Conservation (phyloP, 805 yeast genomes). For the Starmerella lactis-condensi region DNA sequence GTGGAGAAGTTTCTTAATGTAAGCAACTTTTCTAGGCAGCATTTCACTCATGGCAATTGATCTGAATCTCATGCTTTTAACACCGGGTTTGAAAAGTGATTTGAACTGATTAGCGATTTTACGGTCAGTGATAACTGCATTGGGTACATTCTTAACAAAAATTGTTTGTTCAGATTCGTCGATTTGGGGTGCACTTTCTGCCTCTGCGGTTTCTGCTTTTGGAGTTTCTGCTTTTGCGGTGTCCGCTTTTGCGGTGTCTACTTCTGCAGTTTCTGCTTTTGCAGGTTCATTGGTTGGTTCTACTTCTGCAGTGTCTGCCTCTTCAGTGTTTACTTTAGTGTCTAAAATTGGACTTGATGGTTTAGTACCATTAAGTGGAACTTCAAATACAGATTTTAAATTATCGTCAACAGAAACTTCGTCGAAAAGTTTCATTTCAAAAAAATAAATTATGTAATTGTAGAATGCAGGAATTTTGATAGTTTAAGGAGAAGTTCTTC, state of each 20-base stretch:
- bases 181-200: conserved; percentile 28
- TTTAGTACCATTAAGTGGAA: too few relatives aligned
- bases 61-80: conserved; percentile 60
- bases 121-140: conserved; percentile 46
- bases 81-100: conserved; percentile 29
- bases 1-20: conserved; percentile 59
- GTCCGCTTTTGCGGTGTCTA: conserved; percentile 15
- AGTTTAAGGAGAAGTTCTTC: too few relatives aligned
- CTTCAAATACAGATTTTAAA: too few relatives aligned
- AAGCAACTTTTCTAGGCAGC: conserved; percentile 83
- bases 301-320: background rate
- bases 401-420: too few relatives aligned
- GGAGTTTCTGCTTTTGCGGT: conserved; percentile 13
- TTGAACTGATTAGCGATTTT: conserved; percentile 44
- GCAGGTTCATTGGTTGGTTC: conserved; percentile 1
- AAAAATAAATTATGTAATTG: too few relatives aligned
- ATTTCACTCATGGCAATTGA: conserved; percentile 78
- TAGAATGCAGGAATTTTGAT: too few relatives aligned
- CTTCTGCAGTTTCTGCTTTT: background rate
- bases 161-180: conserved; percentile 70
- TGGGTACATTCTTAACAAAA: conserved; percentile 71
- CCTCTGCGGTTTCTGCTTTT: background rate
- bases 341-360: too few relatives aligned
- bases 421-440: too few relatives aligned
- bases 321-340: background rate